Percentiles rank a stretch among this genome's conserved stretches.
These are phyloP conservation scores for Epichloe gansuensis DNA, from an alignment of 2,329 filamentous ascomycete species.

Conservation along the genomic window DNA sequence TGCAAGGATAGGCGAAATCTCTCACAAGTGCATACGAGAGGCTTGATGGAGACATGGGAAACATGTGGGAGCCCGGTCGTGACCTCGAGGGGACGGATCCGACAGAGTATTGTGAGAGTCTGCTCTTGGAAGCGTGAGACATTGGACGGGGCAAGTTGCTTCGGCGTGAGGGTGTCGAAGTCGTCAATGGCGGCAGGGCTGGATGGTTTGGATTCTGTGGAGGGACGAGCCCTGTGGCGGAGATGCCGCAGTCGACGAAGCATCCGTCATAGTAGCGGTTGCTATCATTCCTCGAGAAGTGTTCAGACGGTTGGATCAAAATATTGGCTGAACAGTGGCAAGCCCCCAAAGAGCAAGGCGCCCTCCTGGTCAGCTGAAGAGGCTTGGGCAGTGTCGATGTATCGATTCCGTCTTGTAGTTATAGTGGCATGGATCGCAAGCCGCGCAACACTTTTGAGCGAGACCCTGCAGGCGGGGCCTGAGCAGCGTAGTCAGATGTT, in stretches of 20 bases:
- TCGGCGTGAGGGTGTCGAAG: constrained; percentile 44
- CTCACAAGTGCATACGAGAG: constrained; percentile 81
- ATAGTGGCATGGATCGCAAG: not conserved
- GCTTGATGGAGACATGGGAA: constrained; percentile 74
- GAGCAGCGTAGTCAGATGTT: not conserved
- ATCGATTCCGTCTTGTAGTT: not conserved
- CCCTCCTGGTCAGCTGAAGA: not conserved
- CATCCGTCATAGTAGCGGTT: constrained; percentile 44
- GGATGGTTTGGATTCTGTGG: constrained; percentile 40
- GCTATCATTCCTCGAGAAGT: constrained; percentile 19
- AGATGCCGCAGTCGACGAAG: constrained; percentile 42
- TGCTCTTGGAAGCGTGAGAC: constrained; percentile 68
- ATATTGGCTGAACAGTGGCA: not conserved
- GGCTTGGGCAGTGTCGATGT: not conserved
- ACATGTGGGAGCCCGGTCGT: constrained; percentile 68
- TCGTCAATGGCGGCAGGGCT: constrained; percentile 43
- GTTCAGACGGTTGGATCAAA: not conserved
- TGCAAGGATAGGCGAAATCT: constrained; percentile 82
- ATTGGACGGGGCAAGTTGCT: constrained; percentile 51
- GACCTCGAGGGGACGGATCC: constrained; percentile 58
- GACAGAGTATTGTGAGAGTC: constrained; percentile 74
- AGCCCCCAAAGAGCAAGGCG: not conserved
- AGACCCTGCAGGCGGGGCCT: constrained; percentile 8
- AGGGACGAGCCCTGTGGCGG: constrained; percentile 35
- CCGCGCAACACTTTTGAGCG: not conserved